Evolutionary conservation across 2,329 filamentous ascomycete genomes (phyloP), one percentile per base, ranked within the genome.

Genomic region (Aaosphaeria pasadenensis): DNA sequence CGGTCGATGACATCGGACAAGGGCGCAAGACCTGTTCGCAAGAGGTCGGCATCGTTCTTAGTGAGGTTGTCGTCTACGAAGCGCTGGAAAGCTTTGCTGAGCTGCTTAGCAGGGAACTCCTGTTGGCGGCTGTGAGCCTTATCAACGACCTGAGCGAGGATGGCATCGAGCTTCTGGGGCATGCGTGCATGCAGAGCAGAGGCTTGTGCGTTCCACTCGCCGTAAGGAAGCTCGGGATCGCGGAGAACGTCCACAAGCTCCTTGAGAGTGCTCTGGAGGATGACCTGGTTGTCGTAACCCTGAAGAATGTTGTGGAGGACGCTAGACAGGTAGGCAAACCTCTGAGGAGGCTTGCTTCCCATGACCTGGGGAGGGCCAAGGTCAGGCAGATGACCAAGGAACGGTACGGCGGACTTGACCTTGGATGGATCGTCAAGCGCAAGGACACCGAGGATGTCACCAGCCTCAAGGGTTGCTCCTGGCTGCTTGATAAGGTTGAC

Each of bases 401-500:
- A 99, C 40, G 91, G 88, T 73, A 95, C 88, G 0, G 94, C 94
- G 65, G 95, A 91, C 82, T 99, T 96, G 67, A 99, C 91, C 62
- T 91, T 90, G 59, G 88, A 90, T 4, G 94, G 94, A 70, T 99
- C 94, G 66, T 99, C 94, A 33, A 99, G 81, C 53, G 92, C 87
- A 29, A 99, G 82, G 55, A 99, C 96, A 76, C 91, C 94, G n/a
- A 99, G 84, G 51, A 99, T 97, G 69, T 99, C 94, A 72, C 94
- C 94, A 67, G 94, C 94, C 72, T 97, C 91, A 42, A 99, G 87
- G 13, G 91, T 95, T n/a, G 94, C 89, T 71, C 94, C 94, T 54
- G 94, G 94, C 76, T 97, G 94, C 83, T 99, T 99, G 80, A 99
- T 96, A 63, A 99, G 83, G 77, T 96, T 94, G 48, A 99, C 92